These are phyloP conservation scores for Xylaria curta DNA, from an alignment of 495 filamentous ascomycete genomes.

Conservation along the genomic window DNA sequence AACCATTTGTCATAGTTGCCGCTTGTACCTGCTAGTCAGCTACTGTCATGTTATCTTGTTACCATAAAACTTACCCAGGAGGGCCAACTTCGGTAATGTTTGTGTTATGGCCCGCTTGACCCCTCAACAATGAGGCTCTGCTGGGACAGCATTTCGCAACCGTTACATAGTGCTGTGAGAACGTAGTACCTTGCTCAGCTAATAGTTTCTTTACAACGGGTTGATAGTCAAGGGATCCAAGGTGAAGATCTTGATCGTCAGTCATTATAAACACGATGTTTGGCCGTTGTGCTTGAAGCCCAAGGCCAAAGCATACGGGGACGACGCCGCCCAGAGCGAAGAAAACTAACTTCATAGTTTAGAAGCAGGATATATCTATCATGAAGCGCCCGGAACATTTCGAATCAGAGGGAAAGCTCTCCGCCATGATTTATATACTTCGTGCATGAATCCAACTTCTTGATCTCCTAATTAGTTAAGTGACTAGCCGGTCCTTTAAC, in stretches of 20 bases:
- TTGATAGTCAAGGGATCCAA: constrained; percentile 54
- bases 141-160: constrained; percentile 56
- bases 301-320: not conserved
- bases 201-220: constrained; percentile 46
- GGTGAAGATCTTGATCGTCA: constrained; percentile 59
- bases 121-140: constrained; percentile 60
- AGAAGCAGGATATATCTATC: not conserved
- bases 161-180: constrained; percentile 56
- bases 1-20: constrained; percentile 55
- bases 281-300: constrained; percentile 30
- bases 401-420: not conserved
- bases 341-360: not conserved
- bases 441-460: not conserved
- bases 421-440: not conserved
- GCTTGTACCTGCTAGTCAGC: not conserved
- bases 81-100: constrained; percentile 65
- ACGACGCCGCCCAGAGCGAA: not conserved
- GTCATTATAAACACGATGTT: constrained; percentile 62
- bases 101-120: constrained; percentile 64
- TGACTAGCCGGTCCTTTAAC: not conserved
- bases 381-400: not conserved
- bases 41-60: not conserved
- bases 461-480: not conserved
- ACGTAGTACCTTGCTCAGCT: constrained; percentile 51
- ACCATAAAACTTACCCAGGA: constrained; percentile 34